Evolutionary conservation across 495 filamentous ascomycete species (phyloP), one percentile per base, ranked within the genome.

Genomic region (Hyaloscypha hepaticicola): DNA sequence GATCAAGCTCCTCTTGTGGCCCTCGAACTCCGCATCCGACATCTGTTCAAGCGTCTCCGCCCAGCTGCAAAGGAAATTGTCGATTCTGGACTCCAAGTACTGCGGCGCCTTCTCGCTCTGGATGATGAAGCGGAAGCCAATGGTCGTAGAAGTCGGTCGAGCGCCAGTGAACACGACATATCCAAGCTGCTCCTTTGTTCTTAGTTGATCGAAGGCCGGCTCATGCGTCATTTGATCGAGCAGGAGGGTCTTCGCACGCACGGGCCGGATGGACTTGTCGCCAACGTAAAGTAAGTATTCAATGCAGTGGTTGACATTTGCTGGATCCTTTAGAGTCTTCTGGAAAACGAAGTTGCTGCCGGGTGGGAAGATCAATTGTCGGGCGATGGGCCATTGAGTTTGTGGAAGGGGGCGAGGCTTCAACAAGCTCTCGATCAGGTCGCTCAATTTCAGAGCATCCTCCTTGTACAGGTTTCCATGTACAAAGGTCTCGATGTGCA

Each of bases 401-500:
- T 85, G 83, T 5, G 92, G 90, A 27, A 97, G 77, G 11, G 80
- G 70, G 22, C 90, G 85, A 12, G 93, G 91, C 69, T 89, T 87
- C n/a, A 99, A 75, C 1, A 85, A 90, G 28, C 79, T 84, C 73
- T 96, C 90, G 25, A 97, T 81, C 63, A 96, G 83, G 69, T 94
- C 85, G 0, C 90, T 92, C 77, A 97, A 83, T 69, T 87, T 88
- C 64, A 98, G 79, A 0, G 93, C 92, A 75, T 99, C 96, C 75
- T 98, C 93, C 75, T 94, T 96, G 81, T 96, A 91, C 22, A 99
- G 74, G 75, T 99, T 99, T 65, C 95, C 95, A 66, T 98, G 95
- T 21, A 87, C 88, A 58, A 96, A 82, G 6, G 90, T 81, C 72
- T 99, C 96, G 67, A 97, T 89, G 69, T 96, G 89, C 67, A 91